Evolutionary conservation across 2,329 filamentous ascomycete genomes (phyloP), one percentile per base, ranked within the genome.

Genomic region (Aspergillus sp.): DNA sequence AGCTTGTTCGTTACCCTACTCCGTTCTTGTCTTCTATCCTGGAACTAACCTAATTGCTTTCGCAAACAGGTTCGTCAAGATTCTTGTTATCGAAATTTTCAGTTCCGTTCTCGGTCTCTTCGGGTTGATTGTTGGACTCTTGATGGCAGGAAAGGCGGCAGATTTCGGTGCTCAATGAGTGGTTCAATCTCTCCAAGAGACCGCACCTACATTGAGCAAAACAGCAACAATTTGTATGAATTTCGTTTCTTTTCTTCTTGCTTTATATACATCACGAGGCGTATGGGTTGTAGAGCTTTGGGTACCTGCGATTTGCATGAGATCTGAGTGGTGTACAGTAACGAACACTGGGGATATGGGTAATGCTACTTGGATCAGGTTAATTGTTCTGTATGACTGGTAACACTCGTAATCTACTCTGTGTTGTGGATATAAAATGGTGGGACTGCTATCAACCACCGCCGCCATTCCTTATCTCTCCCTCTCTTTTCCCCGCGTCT

Each of bases 41-140:
- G 15, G 7, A 13, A 25, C 10, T 17, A 25, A 19, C 42, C 37
- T 50, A 45, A 54, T 46, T 27, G 25, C 23, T 39, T 0, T 43
- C 41, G 52, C 56, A 46, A 35, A 15, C 53, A 95, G 90, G 47
- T 98, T 98, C 72, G 91, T 98, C 73, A 96, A 95, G 76, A 95
- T 98, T 59, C 83, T 98, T 45, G 91, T 98, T 59, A 94, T 98
- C 63, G 94, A 98, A 73, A 98, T 98, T 68, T 98, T 98, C 78
- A 96, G 90, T 68, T 97, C 91, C 37, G 91, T 98, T 43, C 79
- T 98, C 9, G 93, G 94, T 54, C 82, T 98, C 3, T 98, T 98
- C 64, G 94, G 93, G 50, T 79, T 98, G 54, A 98, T 98, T 64
- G 84, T 98, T 58, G 93, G 94, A 41, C 80, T 98, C 47, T 78